Percentiles rank a stretch among this genome's conserved stretches.
Conservation (phyloP, 495 filamentous ascomycete genomes). For the Aspergillus avenaceus region DNA sequence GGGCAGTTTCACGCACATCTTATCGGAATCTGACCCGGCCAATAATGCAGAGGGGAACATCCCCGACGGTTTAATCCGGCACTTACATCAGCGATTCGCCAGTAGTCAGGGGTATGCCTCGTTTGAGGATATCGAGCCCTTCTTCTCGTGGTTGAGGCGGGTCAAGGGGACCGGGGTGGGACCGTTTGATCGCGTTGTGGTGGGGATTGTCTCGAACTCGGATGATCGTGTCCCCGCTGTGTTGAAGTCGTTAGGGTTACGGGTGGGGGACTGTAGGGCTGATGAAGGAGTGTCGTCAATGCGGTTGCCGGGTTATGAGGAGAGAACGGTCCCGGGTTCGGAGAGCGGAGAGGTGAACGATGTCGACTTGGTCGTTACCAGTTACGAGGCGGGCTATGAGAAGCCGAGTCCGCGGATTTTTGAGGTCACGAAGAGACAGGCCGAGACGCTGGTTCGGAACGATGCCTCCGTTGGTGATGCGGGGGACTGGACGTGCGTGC, state of each 20-base stretch:
- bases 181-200: constrained; percentile 34
- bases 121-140: constrained; percentile 47
- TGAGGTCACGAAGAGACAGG: constrained; percentile 50
- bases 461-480: background rate
- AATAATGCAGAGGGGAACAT: background rate
- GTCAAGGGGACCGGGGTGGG: constrained; percentile 4
- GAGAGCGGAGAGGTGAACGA: constrained; percentile 24
- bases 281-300: constrained; percentile 29
- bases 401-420: constrained; percentile 67
- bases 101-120: constrained; percentile 58
- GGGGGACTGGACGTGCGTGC: constrained; percentile 46
- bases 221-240: constrained; percentile 65
- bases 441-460: constrained; percentile 16
- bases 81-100: constrained; percentile 58
- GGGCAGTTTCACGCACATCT: constrained; percentile 23
- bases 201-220: constrained; percentile 75
- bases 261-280: constrained; percentile 40
- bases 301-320: constrained; percentile 40
- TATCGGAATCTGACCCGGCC: background rate
- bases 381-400: constrained; percentile 66
- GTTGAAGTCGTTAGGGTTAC: constrained; percentile 56
- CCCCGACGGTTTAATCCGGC: constrained; percentile 47
- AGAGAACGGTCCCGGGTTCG: background rate
- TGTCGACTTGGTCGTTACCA: constrained; percentile 64
- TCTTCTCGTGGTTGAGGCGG: constrained; percentile 46